These are phyloP conservation scores for Gossypium turneri DNA, from an alignment of 345 rosid genomes.

Conservation along the genomic window DNA sequence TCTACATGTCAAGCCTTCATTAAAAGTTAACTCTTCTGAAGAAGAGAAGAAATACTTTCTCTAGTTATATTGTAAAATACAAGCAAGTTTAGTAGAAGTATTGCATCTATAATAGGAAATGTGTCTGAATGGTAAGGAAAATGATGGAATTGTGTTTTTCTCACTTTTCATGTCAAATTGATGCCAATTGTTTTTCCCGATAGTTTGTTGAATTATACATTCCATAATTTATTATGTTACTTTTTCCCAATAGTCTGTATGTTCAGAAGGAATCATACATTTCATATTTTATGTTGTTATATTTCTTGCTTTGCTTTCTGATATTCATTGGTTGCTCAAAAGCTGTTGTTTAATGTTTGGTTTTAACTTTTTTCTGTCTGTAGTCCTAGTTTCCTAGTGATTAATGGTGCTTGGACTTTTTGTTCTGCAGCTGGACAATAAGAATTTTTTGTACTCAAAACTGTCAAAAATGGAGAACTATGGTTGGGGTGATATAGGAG, in stretches of 20 bases:
- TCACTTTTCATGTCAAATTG: not conserved
- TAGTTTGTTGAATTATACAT: not conserved
- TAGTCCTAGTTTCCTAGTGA: not conserved
- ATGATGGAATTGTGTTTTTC: not conserved
- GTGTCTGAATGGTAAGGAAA: not conserved
- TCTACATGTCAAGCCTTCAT: not conserved
- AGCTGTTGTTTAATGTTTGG: not conserved
- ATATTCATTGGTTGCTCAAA: not conserved
- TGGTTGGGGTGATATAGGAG: constrained; percentile 70
- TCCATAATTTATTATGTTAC: not conserved
- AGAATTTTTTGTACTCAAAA: constrained; percentile 19
- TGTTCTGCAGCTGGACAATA: constrained; percentile 40
- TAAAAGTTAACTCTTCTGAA: not conserved
- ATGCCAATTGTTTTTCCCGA: not conserved
- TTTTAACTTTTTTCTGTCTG: not conserved
- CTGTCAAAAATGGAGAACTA: constrained; percentile 63
- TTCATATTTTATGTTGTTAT: not conserved
- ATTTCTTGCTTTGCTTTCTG: not conserved
- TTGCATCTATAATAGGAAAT: not conserved
- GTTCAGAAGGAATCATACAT: not conserved
- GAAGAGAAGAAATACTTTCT: not conserved
- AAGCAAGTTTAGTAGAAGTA: not conserved
- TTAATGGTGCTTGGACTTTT: constrained; percentile 11
- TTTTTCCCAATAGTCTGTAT: not conserved
- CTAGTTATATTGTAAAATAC: not conserved